These are phyloP conservation scores for Murraya koenigii DNA, from an alignment of 345 rosid genomes.

Conservation along the genomic window DNA sequence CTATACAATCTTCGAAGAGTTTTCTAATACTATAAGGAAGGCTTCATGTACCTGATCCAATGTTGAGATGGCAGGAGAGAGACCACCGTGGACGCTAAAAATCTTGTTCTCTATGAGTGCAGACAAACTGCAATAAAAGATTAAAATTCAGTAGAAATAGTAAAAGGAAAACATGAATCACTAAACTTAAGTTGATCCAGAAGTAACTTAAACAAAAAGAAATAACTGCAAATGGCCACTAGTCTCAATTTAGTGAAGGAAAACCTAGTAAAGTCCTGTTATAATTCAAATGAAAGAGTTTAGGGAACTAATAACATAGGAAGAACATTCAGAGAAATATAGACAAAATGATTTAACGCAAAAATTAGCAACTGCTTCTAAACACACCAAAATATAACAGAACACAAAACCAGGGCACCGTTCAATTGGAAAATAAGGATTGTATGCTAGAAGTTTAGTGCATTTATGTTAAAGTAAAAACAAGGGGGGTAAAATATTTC, in stretches of 20 bases:
- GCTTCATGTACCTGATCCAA: conserved; percentile 78
- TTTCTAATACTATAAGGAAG: conserved; percentile 18
- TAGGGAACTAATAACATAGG: not conserved
- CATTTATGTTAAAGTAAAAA: not conserved
- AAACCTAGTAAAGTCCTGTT: not conserved
- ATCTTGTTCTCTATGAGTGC: conserved; percentile 91
- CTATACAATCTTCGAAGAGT: conserved; percentile 12
- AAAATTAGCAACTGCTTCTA: not conserved
- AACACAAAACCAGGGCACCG: not conserved
- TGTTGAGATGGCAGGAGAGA: conserved; percentile 83
- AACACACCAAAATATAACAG: not conserved
- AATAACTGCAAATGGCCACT: not conserved
- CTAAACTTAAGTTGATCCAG: not conserved
- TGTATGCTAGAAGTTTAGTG: not conserved
- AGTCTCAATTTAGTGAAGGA: not conserved
- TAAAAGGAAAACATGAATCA: not conserved
- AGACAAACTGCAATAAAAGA: conserved; percentile 60
- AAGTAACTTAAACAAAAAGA: not conserved
- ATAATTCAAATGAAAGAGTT: not conserved
- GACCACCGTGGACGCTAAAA: conserved; percentile 98
- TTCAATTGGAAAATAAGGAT: not conserved
- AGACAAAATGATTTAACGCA: not conserved
- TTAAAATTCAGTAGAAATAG: conserved; percentile 2
- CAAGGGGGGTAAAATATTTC: not conserved
- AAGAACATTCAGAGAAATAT: not conserved